Evolutionary conservation across 1,139 yeast genomes (phyloP).

Genomic region (Diutina pseudorugosa): DNA sequence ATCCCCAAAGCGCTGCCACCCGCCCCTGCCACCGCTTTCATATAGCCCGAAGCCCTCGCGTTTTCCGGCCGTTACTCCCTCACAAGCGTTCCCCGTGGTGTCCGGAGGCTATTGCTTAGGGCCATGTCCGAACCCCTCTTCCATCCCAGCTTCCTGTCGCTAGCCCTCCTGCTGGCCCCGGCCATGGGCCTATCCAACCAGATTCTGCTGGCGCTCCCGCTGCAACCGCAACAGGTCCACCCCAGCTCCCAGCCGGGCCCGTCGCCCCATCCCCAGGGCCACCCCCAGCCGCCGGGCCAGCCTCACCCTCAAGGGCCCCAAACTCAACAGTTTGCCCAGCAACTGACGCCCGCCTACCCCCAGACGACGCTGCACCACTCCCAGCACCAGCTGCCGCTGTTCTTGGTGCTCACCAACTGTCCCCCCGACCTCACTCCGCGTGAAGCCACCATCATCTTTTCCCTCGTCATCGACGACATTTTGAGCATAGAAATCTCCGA

Average conservation of each 20-base stretch:
- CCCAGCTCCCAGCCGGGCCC: not conserved
- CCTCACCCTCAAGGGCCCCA: not conserved
- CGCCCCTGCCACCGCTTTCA: not conserved
- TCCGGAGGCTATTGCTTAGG: not conserved
- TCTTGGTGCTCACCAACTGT: slow-evolving; percentile 23
- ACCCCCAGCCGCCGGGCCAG: not conserved
- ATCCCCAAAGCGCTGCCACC: not conserved
- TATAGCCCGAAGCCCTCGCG: not conserved
- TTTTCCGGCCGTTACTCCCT: not conserved
- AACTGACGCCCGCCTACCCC: not conserved
- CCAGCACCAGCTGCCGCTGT: slow-evolving; percentile 1
- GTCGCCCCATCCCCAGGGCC: not conserved
- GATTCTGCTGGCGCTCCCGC: not conserved
- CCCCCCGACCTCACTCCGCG: slow-evolving; percentile 66
- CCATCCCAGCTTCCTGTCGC: slow-evolving; percentile 1
- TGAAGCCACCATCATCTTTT: slow-evolving; percentile 68
- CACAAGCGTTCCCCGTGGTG: not conserved
- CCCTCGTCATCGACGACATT: slow-evolving; percentile 67
- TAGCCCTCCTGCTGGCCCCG: not conserved
- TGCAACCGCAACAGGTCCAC: not conserved
- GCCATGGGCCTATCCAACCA: not conserved
- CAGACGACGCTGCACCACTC: not conserved
- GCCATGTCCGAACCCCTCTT: slow-evolving; percentile 3
- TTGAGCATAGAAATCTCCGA: slow-evolving; percentile 44
- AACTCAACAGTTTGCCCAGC: not conserved